Base-by-base conservation (phyloP, 805 yeast genomes). In the Metschnikowia rubicola region DNA sequence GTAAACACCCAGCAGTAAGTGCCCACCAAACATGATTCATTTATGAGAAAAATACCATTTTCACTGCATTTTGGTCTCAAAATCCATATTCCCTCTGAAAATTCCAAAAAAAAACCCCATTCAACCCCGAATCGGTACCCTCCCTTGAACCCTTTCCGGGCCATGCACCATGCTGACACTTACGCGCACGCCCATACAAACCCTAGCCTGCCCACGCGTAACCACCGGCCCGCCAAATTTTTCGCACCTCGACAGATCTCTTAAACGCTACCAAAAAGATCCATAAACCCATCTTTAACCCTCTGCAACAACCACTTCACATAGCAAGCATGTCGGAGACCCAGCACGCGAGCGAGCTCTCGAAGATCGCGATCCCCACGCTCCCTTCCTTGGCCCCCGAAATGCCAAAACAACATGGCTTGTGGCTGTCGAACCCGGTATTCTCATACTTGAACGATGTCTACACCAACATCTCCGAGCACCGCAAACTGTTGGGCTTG, bases 401-500 rank as follows among this genome's bases (percentile, higher is more conserved):
- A 57, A 74, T 79, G 48, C 78, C 80, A 44, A 75, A 77, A 55
- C 75, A 73, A 39, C 65, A 76, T 48, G 78, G 79, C 10, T 81
- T 86, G 63, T 86, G 91, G 92, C 79, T 88, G 6, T 79, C 89
- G 37, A 87, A 87, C 70, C 96, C 96, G 43, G 79, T 88, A 40
- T 86, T 86, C 63, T 80, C 87, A 48, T 88, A 83, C 70, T 74
- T 86, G 58, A 82, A 86, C 65, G 87, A 86, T 62, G 86, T 84
- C 52, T 86, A 88, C 67, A 78, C 73, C 60, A 79, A 83, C 56
- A 77, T 90, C 51, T 70, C 81, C 52, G 84, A 83, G 58, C 96
- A 90, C 68, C 83, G 98, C 67, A 77, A 80, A 51, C 81, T 92
- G 8, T 76, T 91, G 56, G 89, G 90, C 47, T 81, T 94, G 66